Evolutionary conservation across 148 eudicot species (phyloP).

Genomic region (Rhododendron molle): DNA sequence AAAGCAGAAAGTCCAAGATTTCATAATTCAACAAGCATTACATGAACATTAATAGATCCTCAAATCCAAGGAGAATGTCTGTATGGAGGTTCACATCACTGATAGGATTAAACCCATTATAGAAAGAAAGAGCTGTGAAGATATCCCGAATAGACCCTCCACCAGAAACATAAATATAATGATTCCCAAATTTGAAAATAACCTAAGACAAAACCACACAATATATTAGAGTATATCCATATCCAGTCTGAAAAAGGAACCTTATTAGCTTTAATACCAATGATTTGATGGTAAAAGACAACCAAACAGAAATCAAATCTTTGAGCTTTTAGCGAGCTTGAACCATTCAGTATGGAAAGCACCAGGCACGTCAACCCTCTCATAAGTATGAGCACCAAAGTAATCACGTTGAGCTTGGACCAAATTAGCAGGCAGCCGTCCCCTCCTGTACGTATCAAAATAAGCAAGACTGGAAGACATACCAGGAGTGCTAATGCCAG

Average conservation of each 20-base stretch:
- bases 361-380: conserved; percentile 71
- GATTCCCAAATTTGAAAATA: neutral
- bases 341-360: conserved; percentile 93
- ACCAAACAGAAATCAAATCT: conserved; percentile 33
- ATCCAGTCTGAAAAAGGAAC: conserved; percentile 4
- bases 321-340: conserved; percentile 65
- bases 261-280: conserved; percentile 1
- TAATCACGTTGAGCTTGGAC: conserved; percentile 95
- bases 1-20: conserved; percentile 6
- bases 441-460: conserved; percentile 88
- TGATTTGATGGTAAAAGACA: neutral
- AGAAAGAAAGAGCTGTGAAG: neutral
- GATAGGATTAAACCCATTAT: conserved; percentile 8
- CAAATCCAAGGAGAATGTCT: neutral
- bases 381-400: conserved; percentile 93
- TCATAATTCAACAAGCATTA: neutral
- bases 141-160: neutral
- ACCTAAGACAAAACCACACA: neutral
- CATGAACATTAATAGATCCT: neutral
- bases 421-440: conserved; percentile 73
- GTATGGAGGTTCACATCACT: conserved; percentile 10
- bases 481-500: conserved; percentile 90
- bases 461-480: conserved; percentile 97
- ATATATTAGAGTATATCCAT: neutral
- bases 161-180: neutral